Percentiles rank a stretch among this genome's conserved stretches.
Conservation (phyloP, 257 asterid genomes). For the Rhazya stricta region DNA sequence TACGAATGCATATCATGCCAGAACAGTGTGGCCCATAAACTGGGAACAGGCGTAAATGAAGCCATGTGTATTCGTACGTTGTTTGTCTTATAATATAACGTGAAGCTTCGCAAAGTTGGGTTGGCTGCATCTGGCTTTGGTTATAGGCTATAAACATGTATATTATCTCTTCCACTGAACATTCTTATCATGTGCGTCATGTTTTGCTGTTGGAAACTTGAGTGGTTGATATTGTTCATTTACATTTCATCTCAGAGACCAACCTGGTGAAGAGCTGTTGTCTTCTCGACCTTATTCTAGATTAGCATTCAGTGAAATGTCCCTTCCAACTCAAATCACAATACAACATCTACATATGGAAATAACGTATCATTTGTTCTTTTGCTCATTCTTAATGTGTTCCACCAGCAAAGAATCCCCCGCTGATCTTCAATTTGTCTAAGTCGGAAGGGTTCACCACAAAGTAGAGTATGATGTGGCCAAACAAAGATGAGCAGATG, state of each 20-base stretch:
- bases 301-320: background rate
- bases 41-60: slow-evolving; percentile 5
- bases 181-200: slow-evolving; percentile 1
- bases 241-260: background rate
- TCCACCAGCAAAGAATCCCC: background rate
- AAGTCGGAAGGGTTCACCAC: too few relatives aligned
- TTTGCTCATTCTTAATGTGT: background rate
- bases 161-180: background rate
- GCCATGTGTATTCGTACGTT: slow-evolving; percentile 13
- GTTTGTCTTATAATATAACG: slow-evolving; percentile 13
- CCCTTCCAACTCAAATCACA: background rate
- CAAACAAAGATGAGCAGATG: background rate
- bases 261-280: background rate
- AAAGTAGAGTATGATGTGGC: background rate
- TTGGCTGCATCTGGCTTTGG: background rate
- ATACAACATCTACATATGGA: too few relatives aligned
- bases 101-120: background rate
- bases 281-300: background rate
- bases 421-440: too few relatives aligned
- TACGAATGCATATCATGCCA: background rate
- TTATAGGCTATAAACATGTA: too few relatives aligned
- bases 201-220: background rate
- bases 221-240: background rate
- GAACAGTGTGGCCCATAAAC: slow-evolving; percentile 11
- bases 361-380: background rate